Base-by-base conservation (phyloP, 306 rosid species). In the Urtica urens region DNA sequence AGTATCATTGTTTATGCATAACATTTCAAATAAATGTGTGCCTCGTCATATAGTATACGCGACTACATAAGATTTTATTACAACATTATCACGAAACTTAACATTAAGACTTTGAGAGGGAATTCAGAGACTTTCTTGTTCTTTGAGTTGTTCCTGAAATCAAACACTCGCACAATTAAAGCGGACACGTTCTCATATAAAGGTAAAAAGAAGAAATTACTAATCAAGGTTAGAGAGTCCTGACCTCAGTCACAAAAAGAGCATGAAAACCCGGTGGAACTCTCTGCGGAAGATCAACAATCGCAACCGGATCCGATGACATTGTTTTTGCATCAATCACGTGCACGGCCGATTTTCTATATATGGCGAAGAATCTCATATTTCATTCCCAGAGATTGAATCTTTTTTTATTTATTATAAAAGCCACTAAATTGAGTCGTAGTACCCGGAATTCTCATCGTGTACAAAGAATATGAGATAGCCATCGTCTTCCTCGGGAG, bases 221-320 rank as follows among this genome's bases (percentile, higher is more conserved):
- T 4, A 28, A 28, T 4, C 33, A 28, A 28, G 10, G 10, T 4
- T 4, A 28, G 4, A 28, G 33, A 28, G 33, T 4, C 33, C 90
- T 58, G 53, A 88, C 97, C 95, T 84, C 87, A 21, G 93, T 70
- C 31, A 84, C 84, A 53, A 84, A 88, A 73, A 84, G 77, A 60
- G 95, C 95, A 70, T 84, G 97, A 57, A 88, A 84, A 46, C 97
- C 95, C 38, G 77, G 77, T 19, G 97, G 97, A 71, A 81, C 93
- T 72, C 95, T 68, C 2, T 69, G 73, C 2, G 95, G 97, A 72
- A 88, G 69, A 50, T 88, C 87, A 27, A 88, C 70, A 40, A 84
- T 79, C 21, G 95, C 97, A 53, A 88, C 80, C 5, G 95, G 93
- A 30, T 88, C 87, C 22, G 78, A 15, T 53, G 97, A 81, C 95